Base-by-base conservation (phyloP, 2,329 filamentous ascomycete genomes). In the Rachicladosporium sp. region DNA sequence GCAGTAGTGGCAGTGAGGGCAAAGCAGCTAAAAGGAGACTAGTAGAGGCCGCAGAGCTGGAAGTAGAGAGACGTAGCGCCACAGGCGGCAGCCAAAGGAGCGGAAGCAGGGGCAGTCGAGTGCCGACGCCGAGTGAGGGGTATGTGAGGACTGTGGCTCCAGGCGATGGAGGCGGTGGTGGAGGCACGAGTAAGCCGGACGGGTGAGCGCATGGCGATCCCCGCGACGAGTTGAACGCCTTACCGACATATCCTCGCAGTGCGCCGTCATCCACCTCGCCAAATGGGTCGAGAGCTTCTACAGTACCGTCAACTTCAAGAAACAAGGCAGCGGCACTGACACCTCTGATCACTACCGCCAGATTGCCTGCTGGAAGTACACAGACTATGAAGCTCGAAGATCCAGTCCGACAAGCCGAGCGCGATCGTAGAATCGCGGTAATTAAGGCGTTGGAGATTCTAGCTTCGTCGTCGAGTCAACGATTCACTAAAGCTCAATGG, bases 21-120 rank as follows among this genome's bases (percentile, higher is more conserved):
- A 60, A 60, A 46, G 54, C 56, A 11, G 50, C 46, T 32, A 60
- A 60, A 41, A 50, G 57, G 2, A 43, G 48, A 15, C 45, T 47
- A 6, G 45, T 58, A 3, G 55, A 59, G 37, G 46, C 50, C 37
- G 57, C 57, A 3, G 57, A 60, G 43, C 48, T 53, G 36, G 40
- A 52, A 30, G 36, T 57, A 10, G 30, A 46, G 27, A 45, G 53
- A 31, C 45, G 46, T 6, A 47, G 43, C 29, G 42, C 40, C 35
- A 33, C 35, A 19, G 42, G 42, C 31, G 23, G 33, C 10, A 35
- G 33, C 11, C 23, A 38, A 35, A 35, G 43, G n/a, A 19, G 15
- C 15, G 15, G 15, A 19, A 19, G 15, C 15, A 19, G 15, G 15
- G 46, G 51, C 29, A 55, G 52, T 43, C 46, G 53, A 21, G 51